Evolutionary conservation across 2,329 filamentous ascomycete species (phyloP).

Genomic region (Trematosphaeria pertusa): DNA sequence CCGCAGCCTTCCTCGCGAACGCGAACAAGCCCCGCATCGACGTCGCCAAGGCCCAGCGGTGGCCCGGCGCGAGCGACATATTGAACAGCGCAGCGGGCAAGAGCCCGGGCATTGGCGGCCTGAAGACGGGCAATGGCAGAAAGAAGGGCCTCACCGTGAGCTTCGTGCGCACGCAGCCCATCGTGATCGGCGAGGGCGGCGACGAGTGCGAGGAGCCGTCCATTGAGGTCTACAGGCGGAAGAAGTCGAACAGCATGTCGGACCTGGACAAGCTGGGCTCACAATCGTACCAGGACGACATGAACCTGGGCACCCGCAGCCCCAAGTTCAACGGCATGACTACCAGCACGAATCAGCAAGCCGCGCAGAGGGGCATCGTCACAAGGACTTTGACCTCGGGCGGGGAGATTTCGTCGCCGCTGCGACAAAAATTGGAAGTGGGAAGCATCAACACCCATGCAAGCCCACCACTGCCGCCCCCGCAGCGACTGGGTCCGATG

Average conservation of each 20-base stretch:
- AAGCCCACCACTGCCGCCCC: slow-evolving; percentile 32
- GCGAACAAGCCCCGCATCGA: slow-evolving; percentile 54
- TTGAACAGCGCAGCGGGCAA: slow-evolving; percentile 42
- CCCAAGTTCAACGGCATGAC: slow-evolving; percentile 33
- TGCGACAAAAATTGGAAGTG: slow-evolving; percentile 46
- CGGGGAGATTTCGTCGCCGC: slow-evolving; percentile 45
- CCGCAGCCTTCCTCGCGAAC: slow-evolving; percentile 34
- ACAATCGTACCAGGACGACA: slow-evolving; percentile 39
- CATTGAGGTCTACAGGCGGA: slow-evolving; percentile 71
- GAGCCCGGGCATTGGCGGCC: slow-evolving; percentile 46
- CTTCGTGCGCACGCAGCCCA: slow-evolving; percentile 75
- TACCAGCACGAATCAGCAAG: slow-evolving; percentile 31
- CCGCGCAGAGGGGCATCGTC: slow-evolving; percentile 35
- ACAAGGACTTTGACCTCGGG: slow-evolving; percentile 43
- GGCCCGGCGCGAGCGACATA: slow-evolving; percentile 58
- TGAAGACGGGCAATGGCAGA: slow-evolving; percentile 49
- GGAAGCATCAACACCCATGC: slow-evolving; percentile 44
- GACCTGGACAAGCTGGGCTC: slow-evolving; percentile 22
- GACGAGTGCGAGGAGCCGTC: slow-evolving; percentile 80
- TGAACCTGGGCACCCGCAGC: slow-evolving; percentile 31
- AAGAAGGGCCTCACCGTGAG: slow-evolving; percentile 76
- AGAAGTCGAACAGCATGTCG: slow-evolving; percentile 41
- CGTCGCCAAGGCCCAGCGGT: slow-evolving; percentile 57
- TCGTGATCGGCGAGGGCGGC: slow-evolving; percentile 88
- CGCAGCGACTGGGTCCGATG: slow-evolving; percentile 42